Evolutionary conservation across 331 rosid species (phyloP), one percentile per base, ranked within the genome.

Genomic region (Telfairia occidentalis): DNA sequence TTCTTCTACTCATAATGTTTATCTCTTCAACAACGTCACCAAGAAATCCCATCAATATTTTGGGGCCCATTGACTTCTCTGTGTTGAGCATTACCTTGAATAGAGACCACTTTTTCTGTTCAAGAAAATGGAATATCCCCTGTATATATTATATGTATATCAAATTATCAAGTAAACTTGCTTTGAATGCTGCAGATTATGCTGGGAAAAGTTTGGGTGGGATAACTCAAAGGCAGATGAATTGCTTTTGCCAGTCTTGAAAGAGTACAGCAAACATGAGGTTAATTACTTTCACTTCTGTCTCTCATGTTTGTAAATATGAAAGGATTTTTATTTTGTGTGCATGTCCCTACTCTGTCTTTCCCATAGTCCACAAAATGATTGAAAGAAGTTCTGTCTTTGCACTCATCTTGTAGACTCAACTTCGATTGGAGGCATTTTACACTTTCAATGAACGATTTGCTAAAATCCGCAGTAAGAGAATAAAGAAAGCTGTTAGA

Each of bases 181-280:
- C 32, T 82, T 18, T 55, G 76, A 74, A 45, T 77, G 74, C 35
- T 45, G 66, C 87, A 94, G 98, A 85, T 87, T 94, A 80, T 94
- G 98, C 80, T 94, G 92, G 91, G 98, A 91, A 81, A 94, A 89
- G 85, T 94, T 94, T 79, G 94, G 97, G 64, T 94, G 98, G 98
- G 85, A 83, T 63, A 85, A 66, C 84, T 90, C 85, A 80, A 94
- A 91, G 89, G 85, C 88, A 46, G 98, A 94, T 88, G 98, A 91
- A 61, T 84, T 94, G 79, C 76, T 94, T 19, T 64, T 94, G 61
- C 97, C 98, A 15, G 98, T 94, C 80, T 76, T 94, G 82, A 91
- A 88, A 78, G 92, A 94, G 82, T 91, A 94, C 78, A 78, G 81
- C 83, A 94, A 88, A 80, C 92, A 34, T 4, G 98, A 91, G 98